phyloP scores from a whole-genome alignment of 345 rosid genomes.

The Lumnitzera littorea region DNA sequence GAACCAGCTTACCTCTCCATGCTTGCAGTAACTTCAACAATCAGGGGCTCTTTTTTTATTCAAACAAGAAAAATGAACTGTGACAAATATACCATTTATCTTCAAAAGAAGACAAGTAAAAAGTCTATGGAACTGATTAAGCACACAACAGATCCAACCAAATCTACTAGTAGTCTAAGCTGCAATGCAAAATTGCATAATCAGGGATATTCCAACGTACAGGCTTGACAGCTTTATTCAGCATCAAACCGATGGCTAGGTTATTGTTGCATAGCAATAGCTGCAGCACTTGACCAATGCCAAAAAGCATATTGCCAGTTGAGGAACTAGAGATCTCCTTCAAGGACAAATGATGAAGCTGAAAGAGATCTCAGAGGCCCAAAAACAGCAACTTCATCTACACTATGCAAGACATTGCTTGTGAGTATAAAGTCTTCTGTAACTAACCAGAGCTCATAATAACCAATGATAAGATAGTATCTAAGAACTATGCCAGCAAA shows the following conservation, averaged over 20 bases:
- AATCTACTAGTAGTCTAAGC: conserved; percentile 24
- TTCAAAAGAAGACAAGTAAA: conserved; percentile 21
- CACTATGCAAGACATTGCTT: too few relatives aligned
- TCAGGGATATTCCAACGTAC: conserved; percentile 23
- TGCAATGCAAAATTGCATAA: conserved; percentile 16
- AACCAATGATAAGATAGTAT: conserved; percentile 16
- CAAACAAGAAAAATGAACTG: conserved; percentile 12
- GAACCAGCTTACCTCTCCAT: conserved; percentile 72
- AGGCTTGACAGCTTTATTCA: conserved; percentile 50
- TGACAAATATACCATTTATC: conserved; percentile 27
- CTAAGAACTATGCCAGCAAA: conserved; percentile 19
- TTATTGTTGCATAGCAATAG: conserved; percentile 22
- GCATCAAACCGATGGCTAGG: conserved; percentile 31
- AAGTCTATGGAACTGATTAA: conserved; percentile 12
- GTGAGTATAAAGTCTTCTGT: conserved; percentile 9
- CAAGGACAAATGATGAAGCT: too few relatives aligned
- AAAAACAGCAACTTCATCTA: too few relatives aligned
- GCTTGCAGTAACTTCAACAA: conserved; percentile 15
- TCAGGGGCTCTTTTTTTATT: conserved; percentile 41
- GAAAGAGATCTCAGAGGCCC: too few relatives aligned
- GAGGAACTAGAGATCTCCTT: not conserved
- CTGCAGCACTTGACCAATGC: conserved; percentile 15
- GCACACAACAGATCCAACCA: conserved; percentile 24
- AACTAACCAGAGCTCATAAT: conserved; percentile 33
- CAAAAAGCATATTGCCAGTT: conserved; percentile 34